Conservation (phyloP, 2,329 filamentous ascomycete species). For the Claviceps capensis region DNA sequence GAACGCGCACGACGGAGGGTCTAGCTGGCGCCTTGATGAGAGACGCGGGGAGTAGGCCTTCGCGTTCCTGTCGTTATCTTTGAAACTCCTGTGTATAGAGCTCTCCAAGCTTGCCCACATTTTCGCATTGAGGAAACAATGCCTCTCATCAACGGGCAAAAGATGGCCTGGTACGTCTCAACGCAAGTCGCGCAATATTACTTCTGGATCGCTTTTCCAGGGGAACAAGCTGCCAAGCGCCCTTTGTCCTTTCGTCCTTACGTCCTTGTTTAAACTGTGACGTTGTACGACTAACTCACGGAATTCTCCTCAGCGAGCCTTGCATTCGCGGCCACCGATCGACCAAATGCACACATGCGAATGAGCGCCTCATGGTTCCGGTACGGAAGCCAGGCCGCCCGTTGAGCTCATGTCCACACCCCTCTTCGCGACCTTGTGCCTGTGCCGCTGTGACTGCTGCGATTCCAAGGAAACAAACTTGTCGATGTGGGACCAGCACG, state of each 20-base stretch:
- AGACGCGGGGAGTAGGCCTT: neutral
- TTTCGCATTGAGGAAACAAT: constrained; percentile 26
- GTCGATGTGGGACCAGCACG: constrained; percentile 29
- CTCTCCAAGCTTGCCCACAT: neutral
- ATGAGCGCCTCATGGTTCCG: constrained; percentile 53
- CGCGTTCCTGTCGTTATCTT: neutral
- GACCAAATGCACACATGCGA: constrained; percentile 57
- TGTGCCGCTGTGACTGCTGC: constrained; percentile 52
- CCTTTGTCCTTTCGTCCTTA: neutral
- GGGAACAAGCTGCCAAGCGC: neutral
- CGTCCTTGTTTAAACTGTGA: neutral
- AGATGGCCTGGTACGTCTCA: constrained; percentile 56
- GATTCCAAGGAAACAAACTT: constrained; percentile 44
- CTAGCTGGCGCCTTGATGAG: neutral
- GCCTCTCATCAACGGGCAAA: constrained; percentile 56
- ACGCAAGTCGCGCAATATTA: neutral
- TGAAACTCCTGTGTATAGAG: neutral
- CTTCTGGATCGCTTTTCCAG: too few relatives aligned
- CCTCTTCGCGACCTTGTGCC: constrained; percentile 44
- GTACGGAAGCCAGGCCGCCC: constrained; percentile 61
- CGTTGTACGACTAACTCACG: neutral
- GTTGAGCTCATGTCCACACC: constrained; percentile 55
- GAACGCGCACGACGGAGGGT: neutral
- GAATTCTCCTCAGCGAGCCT: constrained; percentile 39
- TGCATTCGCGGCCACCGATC: constrained; percentile 66